Base-by-base conservation (phyloP, 2,329 filamentous ascomycete genomes). In the Verticillium alfalfae region DNA sequence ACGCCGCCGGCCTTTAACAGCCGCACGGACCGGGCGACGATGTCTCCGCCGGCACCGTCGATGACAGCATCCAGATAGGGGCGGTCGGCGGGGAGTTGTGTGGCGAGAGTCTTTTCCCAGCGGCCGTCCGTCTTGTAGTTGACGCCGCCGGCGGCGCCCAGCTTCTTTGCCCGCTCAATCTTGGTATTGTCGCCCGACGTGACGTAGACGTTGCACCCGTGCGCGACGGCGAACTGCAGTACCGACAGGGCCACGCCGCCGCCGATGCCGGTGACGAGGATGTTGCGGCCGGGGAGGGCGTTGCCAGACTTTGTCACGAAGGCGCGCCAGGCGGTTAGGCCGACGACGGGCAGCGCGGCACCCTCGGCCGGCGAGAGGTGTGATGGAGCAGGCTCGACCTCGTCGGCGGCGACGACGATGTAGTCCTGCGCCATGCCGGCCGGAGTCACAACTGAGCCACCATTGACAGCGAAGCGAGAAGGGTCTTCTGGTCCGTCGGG, bases 241-340 rank as follows among this genome's bases (percentile, higher is more conserved):
- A 85, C 89, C 79, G 91, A 88, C 61, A 97, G 78, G 38, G 94
- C 94, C 1, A 97, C 94, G 54, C 94, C 94, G 39, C 94, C 94
- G 0, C 94, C 94, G 73, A 98, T 96, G 0, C 94, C 94, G 5
- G 94, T 97, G 52, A 98, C 78, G 37, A 98, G 79, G 4, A 98
- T 81, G 70, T 96, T 96, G 64, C 84, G 78, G 2, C 91, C 91
- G 0, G 77, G 75, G 62, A 79, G 77, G 7, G 84, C 84, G 66
- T 88, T 86, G 5, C 82, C 84, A 57, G 84, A 87, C 81, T 98
- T 98, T 7, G 85, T 89, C 59, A 95, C 85, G 54, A 96, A 78
- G 0, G 93, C 94, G 55, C 95, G 82, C 92, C 92, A 98, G 7
- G 85, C 94, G 1, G 94, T 98, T 63, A 97, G 72, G 0, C 93